Percentiles rank a stretch among this genome's conserved stretches.
Conservation (phyloP, 2,329 filamentous ascomycete species). For the Dactylonectria macrodidyma region DNA sequence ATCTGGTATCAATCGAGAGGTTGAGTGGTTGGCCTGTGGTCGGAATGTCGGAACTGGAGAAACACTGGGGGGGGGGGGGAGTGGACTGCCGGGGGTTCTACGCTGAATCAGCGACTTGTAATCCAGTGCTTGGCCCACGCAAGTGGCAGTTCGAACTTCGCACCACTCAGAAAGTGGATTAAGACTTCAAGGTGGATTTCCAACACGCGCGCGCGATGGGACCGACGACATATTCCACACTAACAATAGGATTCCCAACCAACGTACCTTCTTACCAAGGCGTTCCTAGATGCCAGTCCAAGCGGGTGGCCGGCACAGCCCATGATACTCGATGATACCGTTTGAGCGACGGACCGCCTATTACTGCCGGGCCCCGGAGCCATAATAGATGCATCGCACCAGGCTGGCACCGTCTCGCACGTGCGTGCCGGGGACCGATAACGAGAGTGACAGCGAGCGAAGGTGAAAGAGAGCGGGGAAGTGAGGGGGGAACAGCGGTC, state of each 20-base stretch:
- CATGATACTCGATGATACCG: background rate
- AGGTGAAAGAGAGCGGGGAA: too few species aligned
- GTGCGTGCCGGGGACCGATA: background rate
- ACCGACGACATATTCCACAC: background rate
- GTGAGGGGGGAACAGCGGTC: background rate
- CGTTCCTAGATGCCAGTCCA: background rate
- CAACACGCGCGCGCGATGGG: slow-evolving; percentile 28
- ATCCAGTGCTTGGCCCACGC: slow-evolving; percentile 3
- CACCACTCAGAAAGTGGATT: slow-evolving; percentile 1
- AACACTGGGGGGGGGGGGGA: background rate
- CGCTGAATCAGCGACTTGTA: slow-evolving; percentile 36
- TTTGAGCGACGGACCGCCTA: slow-evolving; percentile 2
- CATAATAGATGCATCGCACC: too few species aligned
- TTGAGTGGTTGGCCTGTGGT: background rate
- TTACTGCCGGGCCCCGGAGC: background rate
- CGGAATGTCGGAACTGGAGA: slow-evolving; percentile 1
- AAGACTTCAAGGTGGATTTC: slow-evolving; percentile 13
- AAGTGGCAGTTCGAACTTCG: background rate
- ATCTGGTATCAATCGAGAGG: background rate
- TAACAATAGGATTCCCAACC: too few species aligned
- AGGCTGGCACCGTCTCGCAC: too few species aligned
- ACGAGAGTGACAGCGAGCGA: background rate
- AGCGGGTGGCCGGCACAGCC: background rate
- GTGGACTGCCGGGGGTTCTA: background rate
- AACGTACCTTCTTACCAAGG: background rate